phyloP scores from a whole-genome alignment of 1,139 yeast species.

The Zygosaccharomyces sapae region DNA sequence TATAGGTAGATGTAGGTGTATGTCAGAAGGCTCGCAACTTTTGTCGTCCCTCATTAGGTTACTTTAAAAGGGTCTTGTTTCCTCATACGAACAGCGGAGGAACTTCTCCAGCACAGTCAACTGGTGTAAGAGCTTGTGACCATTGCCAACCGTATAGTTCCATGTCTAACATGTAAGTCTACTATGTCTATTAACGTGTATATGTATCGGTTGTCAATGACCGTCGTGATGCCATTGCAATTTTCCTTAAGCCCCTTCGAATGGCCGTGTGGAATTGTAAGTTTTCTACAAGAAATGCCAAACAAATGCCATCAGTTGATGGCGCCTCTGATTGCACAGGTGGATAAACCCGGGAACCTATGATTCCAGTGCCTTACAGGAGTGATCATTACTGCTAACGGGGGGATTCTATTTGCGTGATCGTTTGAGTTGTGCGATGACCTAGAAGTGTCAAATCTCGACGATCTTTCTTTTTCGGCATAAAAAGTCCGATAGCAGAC shows the following conservation, averaged over 20 bases:
- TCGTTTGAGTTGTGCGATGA: background rate
- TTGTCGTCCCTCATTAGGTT: background rate
- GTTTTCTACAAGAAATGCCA: background rate
- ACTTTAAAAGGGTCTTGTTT: constrained; percentile 1
- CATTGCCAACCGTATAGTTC: too few species aligned
- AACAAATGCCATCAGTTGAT: background rate
- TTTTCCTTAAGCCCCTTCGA: background rate
- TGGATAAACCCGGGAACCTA: background rate
- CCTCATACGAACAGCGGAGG: constrained; percentile 1
- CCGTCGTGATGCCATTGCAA: background rate
- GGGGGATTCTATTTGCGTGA: too few species aligned
- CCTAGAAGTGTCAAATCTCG: background rate
- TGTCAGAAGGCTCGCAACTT: constrained; percentile 1
- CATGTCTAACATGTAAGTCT: too few species aligned
- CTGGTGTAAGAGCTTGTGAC: too few species aligned
- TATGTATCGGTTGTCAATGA: background rate
- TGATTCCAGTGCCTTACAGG: background rate
- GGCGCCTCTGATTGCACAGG: background rate
- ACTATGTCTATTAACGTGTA: background rate
- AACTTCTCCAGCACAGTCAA: background rate
- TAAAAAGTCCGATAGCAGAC: background rate
- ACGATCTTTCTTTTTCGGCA: background rate
- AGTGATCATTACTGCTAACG: background rate
- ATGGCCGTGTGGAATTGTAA: background rate
- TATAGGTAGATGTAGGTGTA: background rate